phyloP scores from a whole-genome alignment of 148 eudicot genomes.

The Rhododendron kiyosumense region DNA sequence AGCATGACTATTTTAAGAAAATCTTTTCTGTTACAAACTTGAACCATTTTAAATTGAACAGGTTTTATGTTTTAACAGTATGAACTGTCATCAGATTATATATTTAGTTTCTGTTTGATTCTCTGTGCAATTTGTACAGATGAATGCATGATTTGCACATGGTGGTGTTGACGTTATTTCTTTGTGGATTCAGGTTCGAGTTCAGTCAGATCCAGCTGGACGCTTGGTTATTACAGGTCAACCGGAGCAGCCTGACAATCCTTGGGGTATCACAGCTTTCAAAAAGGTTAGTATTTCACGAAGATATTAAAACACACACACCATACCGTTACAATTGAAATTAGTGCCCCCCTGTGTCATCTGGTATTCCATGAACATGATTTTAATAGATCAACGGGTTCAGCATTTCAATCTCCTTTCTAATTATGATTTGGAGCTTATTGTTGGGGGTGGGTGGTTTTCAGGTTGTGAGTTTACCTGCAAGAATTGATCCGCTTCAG shows the following conservation, averaged over 20 bases:
- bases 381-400: not conserved
- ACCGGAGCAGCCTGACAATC: slow-evolving; percentile 90
- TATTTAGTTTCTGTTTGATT: not conserved
- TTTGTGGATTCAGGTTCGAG: slow-evolving; percentile 56
- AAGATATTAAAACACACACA: not conserved
- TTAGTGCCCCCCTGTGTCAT: not conserved
- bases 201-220: slow-evolving; percentile 92
- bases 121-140: slow-evolving; percentile 1
- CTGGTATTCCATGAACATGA: not conserved
- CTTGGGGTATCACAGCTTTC: slow-evolving; percentile 91
- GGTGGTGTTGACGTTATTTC: slow-evolving; percentile 1
- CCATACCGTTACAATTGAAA: not conserved
- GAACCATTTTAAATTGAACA: not conserved
- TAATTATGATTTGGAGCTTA: not conserved
- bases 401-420: not conserved
- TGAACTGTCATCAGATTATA: not conserved
- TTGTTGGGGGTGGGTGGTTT: slow-evolving; percentile 9
- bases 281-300: slow-evolving; percentile 47
- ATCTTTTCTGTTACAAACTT: not conserved
- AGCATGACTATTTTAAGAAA: not conserved
- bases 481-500: slow-evolving; percentile 77
- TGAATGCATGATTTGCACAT: not conserved
- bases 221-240: slow-evolving; percentile 87
- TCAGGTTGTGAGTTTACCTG: slow-evolving; percentile 76
- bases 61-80: not conserved